A percentile compares a stretch with the other conserved stretches of the same genome.
These are phyloP conservation scores for Trebouxia gelatinosa DNA, from an alignment of 163 green algal species.

Conservation along the genomic window DNA sequence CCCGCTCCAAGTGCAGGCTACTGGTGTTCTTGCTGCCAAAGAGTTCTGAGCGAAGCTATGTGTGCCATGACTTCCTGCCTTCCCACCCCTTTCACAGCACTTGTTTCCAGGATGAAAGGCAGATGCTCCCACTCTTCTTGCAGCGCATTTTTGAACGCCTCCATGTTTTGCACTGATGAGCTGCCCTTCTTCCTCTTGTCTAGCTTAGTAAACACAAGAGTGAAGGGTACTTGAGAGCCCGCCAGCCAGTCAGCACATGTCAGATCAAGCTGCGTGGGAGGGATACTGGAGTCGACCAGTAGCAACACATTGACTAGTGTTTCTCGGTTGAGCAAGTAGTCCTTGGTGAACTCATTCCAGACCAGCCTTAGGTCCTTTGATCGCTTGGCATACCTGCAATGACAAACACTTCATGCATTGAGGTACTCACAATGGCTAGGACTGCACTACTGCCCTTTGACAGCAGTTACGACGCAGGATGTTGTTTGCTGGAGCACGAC, in stretches of 20 bases:
- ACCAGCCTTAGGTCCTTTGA: slow-evolving; percentile 57
- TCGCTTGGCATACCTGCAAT: slow-evolving; percentile 69
- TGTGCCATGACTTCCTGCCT: slow-evolving; percentile 77
- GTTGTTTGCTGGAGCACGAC: no score
- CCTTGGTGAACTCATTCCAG: slow-evolving; percentile 92
- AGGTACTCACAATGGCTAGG: no score
- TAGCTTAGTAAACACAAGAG: slow-evolving; percentile 91
- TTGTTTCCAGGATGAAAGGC: slow-evolving; percentile 79
- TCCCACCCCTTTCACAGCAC: slow-evolving; percentile 58
- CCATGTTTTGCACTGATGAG: slow-evolving; percentile 66
- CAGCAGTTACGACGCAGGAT: no score
- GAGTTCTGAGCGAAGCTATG: slow-evolving; percentile 61
- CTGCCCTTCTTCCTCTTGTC: slow-evolving; percentile 83
- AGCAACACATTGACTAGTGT: slow-evolving; percentile 88
- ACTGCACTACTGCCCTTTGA: no score
- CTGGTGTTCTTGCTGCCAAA: slow-evolving; percentile 34
- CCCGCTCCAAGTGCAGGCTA: no score
- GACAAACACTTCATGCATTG: neutral
- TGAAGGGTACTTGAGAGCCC: slow-evolving; percentile 83
- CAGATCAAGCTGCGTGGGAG: slow-evolving; percentile 82
- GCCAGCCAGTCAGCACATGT: slow-evolving; percentile 87
- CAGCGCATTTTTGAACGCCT: slow-evolving; percentile 53
- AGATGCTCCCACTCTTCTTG: slow-evolving; percentile 61
- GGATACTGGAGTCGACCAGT: slow-evolving; percentile 87
- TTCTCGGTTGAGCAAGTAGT: slow-evolving; percentile 59